Conservation (phyloP, 2,329 filamentous ascomycete genomes). For the Cryphonectria naterciae region DNA sequence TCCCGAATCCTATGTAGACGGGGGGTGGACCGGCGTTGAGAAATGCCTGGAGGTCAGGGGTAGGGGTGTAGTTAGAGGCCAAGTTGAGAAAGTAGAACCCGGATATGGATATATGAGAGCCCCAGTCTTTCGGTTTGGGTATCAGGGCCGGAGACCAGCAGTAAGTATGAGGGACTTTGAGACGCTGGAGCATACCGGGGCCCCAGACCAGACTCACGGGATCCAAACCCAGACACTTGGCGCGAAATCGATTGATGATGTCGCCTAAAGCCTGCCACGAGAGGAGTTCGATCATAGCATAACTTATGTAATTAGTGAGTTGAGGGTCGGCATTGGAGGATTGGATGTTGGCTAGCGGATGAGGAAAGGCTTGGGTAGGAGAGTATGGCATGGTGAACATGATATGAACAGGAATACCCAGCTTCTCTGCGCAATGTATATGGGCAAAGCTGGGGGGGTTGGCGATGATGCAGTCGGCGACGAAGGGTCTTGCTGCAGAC, state of each 20-base stretch:
- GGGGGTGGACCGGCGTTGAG: conserved; percentile 71
- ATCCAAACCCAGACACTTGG: conserved; percentile 66
- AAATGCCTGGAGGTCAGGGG: conserved; percentile 67
- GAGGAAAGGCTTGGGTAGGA: conserved; percentile 81
- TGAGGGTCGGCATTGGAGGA: conserved; percentile 74
- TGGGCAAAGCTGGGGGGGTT: conserved; percentile 80
- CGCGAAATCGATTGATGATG: conserved; percentile 67
- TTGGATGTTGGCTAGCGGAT: conserved; percentile 76
- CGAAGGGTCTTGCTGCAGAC: conserved; percentile 61
- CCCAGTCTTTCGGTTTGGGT: conserved; percentile 67
- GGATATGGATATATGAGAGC: no score
- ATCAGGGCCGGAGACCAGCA: conserved; percentile 83
- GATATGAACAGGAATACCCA: conserved; percentile 76
- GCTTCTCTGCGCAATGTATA: conserved; percentile 74
- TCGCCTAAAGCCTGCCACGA: conserved; percentile 93
- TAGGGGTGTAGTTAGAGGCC: conserved; percentile 57
- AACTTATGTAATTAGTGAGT: conserved; percentile 81
- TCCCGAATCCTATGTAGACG: conserved; percentile 82
- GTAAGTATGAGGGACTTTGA: conserved; percentile 85
- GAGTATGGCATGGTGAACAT: conserved; percentile 98
- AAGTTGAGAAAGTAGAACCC: no score
- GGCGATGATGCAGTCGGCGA: conserved; percentile 81
- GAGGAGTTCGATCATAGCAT: conserved; percentile 85
- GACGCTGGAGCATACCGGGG: conserved; percentile 74
- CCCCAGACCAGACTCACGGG: conserved; percentile 78